phyloP scores from a whole-genome alignment of 2,329 filamentous ascomycete species.

The Claviceps sp. region DNA sequence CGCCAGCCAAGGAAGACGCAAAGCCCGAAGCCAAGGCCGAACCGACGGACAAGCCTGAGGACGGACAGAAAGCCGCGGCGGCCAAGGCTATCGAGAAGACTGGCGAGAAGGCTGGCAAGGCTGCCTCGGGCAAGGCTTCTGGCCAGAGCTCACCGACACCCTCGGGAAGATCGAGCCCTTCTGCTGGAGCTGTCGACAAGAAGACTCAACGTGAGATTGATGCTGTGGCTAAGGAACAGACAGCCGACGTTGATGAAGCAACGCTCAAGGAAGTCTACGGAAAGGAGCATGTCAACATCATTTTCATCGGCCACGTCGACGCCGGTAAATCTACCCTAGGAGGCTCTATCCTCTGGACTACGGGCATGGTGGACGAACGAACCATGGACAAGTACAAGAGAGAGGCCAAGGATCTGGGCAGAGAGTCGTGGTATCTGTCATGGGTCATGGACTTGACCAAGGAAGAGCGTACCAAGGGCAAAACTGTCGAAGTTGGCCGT shows the following conservation, averaged over 20 bases:
- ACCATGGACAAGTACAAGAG: conserved; percentile 97
- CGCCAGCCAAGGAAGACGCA: conserved; percentile 24
- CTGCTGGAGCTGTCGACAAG: conserved; percentile 41
- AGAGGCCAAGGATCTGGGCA: conserved; percentile 89
- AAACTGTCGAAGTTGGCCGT: conserved; percentile 93
- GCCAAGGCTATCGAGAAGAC: conserved; percentile 87
- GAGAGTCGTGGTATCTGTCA: conserved; percentile 97
- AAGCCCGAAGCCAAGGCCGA: conserved; percentile 39
- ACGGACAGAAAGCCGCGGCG: conserved; percentile 72
- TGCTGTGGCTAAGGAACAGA: conserved; percentile 71
- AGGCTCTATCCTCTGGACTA: conserved; percentile 82
- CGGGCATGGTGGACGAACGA: conserved; percentile 98
- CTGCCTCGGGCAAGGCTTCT: conserved; percentile 29
- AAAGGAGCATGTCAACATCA: conserved; percentile 86
- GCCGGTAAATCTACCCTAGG: conserved; percentile 95
- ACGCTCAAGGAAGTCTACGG: conserved; percentile 92
- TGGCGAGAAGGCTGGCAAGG: conserved; percentile 44
- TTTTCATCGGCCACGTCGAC: conserved; percentile 97
- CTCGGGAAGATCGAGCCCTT: conserved; percentile 73
- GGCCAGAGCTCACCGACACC: conserved; percentile 71
- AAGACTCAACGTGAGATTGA: conserved; percentile 54
- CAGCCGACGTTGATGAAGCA: conserved; percentile 54
- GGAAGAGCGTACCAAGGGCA: conserved; percentile 91
- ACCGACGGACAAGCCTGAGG: conserved; percentile 41
- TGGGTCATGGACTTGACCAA: conserved; percentile 97